Evolutionary conservation across 805 yeast genomes (phyloP).

Genomic region (Candida krabiensis): DNA sequence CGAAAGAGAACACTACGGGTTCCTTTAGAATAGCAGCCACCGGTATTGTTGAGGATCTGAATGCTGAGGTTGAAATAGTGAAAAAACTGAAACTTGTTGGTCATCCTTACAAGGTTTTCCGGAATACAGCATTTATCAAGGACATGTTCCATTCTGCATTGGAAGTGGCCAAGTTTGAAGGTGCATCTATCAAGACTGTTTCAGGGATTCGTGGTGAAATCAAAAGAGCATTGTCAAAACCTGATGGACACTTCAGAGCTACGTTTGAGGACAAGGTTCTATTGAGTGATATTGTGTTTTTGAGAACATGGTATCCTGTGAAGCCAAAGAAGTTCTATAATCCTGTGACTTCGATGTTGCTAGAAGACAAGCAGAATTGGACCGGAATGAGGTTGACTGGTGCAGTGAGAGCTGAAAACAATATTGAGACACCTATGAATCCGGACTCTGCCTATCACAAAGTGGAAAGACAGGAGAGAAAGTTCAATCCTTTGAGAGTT

Average conservation of each 20-base stretch:
- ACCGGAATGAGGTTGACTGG: slow-evolving; percentile 96
- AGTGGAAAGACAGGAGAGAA: slow-evolving; percentile 80
- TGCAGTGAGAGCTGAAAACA: slow-evolving; percentile 77
- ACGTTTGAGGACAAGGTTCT: slow-evolving; percentile 94
- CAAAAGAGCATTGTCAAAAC: slow-evolving; percentile 88
- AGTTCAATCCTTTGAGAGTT: slow-evolving; percentile 83
- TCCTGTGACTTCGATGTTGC: slow-evolving; percentile 88
- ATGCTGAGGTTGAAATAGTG: slow-evolving; percentile 86
- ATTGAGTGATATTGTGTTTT: slow-evolving; percentile 83
- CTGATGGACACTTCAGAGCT: slow-evolving; percentile 95
- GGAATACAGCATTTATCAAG: slow-evolving; percentile 94
- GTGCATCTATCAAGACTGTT: slow-evolving; percentile 94
- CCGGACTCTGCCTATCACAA: slow-evolving; percentile 57
- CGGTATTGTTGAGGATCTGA: slow-evolving; percentile 92
- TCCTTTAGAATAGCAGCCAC: slow-evolving; percentile 95
- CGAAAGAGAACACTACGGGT: slow-evolving; percentile 80
- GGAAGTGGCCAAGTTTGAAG: slow-evolving; percentile 97
- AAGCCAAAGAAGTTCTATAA: slow-evolving; percentile 87
- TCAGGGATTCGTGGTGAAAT: slow-evolving; percentile 98
- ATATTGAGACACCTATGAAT: slow-evolving; percentile 59
- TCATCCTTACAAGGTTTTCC: slow-evolving; percentile 87
- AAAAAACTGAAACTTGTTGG: slow-evolving; percentile 95
- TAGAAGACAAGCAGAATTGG: slow-evolving; percentile 83
- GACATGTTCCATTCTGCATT: slow-evolving; percentile 92
- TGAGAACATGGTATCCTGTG: slow-evolving; percentile 97